Percentiles rank a stretch among this genome's conserved stretches.
phyloP scores from a whole-genome alignment of 768 basidiomycete species.

The Boletus speciosus region DNA sequence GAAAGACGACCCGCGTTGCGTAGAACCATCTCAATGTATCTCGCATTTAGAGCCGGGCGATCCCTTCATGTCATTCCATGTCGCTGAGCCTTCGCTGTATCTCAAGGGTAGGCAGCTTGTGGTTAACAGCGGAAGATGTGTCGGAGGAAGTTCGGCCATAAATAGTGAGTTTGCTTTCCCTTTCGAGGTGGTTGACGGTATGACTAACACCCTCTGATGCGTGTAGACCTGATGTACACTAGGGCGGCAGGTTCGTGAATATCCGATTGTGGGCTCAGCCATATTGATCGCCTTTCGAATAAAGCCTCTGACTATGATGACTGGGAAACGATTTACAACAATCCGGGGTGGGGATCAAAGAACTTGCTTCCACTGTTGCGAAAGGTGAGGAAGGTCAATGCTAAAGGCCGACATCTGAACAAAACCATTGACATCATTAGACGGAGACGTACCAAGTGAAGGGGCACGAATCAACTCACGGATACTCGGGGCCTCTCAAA shows the following conservation, averaged over 20 bases:
- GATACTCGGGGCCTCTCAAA: slow-evolving; percentile 22
- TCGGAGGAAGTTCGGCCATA: slow-evolving; percentile 37
- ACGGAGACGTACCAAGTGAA: slow-evolving; percentile 22
- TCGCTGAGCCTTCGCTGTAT: slow-evolving; percentile 13
- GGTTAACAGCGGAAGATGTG: slow-evolving; percentile 24
- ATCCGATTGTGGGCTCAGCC: not conserved
- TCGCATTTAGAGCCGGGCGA: slow-evolving; percentile 14
- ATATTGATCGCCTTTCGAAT: not conserved
- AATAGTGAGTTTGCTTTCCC: slow-evolving; percentile 42
- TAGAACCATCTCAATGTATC: slow-evolving; percentile 23
- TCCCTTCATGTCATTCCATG: slow-evolving; percentile 16
- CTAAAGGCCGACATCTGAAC: not conserved
- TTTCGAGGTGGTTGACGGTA: not conserved
- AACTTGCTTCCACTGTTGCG: slow-evolving; percentile 24
- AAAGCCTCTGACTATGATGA: slow-evolving; percentile 50
- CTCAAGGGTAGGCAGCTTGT: slow-evolving; percentile 14
- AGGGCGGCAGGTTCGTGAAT: slow-evolving; percentile 39
- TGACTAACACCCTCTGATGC: not conserved
- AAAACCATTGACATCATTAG: not conserved
- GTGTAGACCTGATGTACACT: slow-evolving; percentile 48
- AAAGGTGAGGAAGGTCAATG: slow-evolving; percentile 12
- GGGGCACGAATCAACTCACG: slow-evolving; percentile 15
- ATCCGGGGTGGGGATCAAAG: slow-evolving; percentile 27
- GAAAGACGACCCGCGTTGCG: slow-evolving; percentile 19
- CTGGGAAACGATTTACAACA: slow-evolving; percentile 18